A percentile compares a stretch with the other conserved stretches of the same genome.
These are phyloP conservation scores for Malus sylvestris DNA, from an alignment of 306 rosid species.

Conservation along the genomic window DNA sequence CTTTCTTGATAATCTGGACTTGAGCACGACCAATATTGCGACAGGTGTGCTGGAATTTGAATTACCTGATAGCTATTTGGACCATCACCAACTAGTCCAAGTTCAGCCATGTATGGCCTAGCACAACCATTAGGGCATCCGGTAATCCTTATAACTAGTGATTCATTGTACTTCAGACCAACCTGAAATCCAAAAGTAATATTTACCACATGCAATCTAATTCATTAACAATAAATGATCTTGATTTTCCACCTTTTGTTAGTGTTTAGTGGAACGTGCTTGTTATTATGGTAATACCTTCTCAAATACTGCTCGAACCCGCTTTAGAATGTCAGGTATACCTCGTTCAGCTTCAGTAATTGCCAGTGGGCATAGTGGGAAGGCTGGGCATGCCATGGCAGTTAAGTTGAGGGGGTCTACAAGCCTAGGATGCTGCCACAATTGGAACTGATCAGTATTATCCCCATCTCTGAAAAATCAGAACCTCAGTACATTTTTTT, in stretches of 20 bases:
- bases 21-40: neutral
- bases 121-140: constrained; percentile 98
- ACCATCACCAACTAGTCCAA: constrained; percentile 96
- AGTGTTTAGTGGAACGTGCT: neutral
- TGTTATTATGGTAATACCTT: constrained; percentile 43
- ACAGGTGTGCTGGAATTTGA: constrained; percentile 11
- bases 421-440: constrained; percentile 65
- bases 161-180: constrained; percentile 84
- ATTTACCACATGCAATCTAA: constrained; percentile 2
- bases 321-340: constrained; percentile 81
- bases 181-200: constrained; percentile 43
- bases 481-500: too few species aligned
- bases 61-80: constrained; percentile 97
- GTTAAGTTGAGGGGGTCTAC: constrained; percentile 93
- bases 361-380: constrained; percentile 95
- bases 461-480: neutral
- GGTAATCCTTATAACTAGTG: constrained; percentile 82
- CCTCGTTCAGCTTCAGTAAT: constrained; percentile 98
- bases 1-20: neutral
- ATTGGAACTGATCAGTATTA: constrained; percentile 20
- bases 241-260: neutral
- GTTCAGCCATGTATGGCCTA: constrained; percentile 98
- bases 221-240: neutral
- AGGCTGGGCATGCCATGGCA: constrained; percentile 99
- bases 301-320: constrained; percentile 83